A percentile compares a stretch with the other conserved stretches of the same genome.
These are phyloP conservation scores for Apostasia ramifera DNA, from an alignment of 106 monocot species.

Conservation along the genomic window DNA sequence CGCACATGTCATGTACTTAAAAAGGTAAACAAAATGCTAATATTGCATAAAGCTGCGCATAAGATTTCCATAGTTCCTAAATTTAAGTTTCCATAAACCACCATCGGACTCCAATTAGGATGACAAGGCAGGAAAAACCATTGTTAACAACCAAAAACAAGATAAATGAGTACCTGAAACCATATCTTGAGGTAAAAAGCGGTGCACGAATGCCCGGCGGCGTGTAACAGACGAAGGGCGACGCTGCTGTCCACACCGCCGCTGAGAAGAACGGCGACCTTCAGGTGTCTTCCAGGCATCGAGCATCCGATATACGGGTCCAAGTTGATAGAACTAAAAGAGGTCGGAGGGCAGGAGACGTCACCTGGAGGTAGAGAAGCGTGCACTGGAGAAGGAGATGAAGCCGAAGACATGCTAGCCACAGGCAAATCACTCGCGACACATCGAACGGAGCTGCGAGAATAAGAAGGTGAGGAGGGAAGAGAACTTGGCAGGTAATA, in stretches of 20 bases:
- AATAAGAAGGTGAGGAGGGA: not conserved
- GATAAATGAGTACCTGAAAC: constrained; percentile 69
- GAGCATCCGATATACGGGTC: constrained; percentile 67
- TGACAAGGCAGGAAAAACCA: not conserved
- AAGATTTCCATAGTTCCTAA: not conserved
- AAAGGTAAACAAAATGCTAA: not conserved
- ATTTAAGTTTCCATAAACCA: not conserved
- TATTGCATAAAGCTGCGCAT: not conserved
- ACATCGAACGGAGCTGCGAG: not conserved
- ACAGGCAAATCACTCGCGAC: not conserved
- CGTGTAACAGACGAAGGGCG: constrained; percentile 88
- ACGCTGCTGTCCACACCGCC: constrained; percentile 99
- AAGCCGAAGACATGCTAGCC: not conserved
- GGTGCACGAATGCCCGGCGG: constrained; percentile 84
- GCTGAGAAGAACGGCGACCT: constrained; percentile 84
- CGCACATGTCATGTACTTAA: not conserved
- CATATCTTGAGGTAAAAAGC: constrained; percentile 99
- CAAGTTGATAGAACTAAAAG: constrained; percentile 15
- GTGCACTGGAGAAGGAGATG: not conserved
- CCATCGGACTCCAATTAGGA: not conserved
- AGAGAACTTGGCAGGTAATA: not conserved
- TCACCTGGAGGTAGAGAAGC: not conserved
- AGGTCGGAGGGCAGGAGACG: not conserved
- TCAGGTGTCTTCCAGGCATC: constrained; percentile 50
- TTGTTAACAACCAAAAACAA: not conserved